phyloP scores from a whole-genome alignment of 2,329 filamentous ascomycete species.

The Phaeosphaeriaceae sp. region DNA sequence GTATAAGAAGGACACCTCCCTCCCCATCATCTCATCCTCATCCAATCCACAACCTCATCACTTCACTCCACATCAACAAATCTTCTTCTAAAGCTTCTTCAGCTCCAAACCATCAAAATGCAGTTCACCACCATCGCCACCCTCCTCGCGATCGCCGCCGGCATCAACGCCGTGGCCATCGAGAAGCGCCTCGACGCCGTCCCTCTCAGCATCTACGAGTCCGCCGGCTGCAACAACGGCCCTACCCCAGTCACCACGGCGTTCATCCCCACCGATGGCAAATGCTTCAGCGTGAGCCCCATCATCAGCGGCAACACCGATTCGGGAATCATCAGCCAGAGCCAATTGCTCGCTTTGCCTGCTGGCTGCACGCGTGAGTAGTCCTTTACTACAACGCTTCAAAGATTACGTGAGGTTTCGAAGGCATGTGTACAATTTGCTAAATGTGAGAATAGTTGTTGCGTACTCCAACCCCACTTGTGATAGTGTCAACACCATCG shows the following conservation, averaged over 20 bases:
- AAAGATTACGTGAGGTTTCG: too few relatives aligned
- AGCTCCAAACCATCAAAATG: conserved; percentile 11
- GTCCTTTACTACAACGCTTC: too few relatives aligned
- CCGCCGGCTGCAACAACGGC: conserved; percentile 15
- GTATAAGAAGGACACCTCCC: background rate
- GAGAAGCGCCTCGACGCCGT: conserved; percentile 13
- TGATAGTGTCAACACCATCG: conserved; percentile 7
- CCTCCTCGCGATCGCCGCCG: conserved; percentile 14
- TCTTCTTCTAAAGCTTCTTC: background rate
- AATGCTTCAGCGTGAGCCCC: conserved; percentile 19
- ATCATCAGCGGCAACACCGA: conserved; percentile 23
- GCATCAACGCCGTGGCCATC: conserved; percentile 16
- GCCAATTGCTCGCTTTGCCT: conserved; percentile 7
- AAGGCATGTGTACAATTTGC: too few relatives aligned
- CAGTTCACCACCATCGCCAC: conserved; percentile 10
- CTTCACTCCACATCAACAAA: background rate
- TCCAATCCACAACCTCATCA: conserved; percentile 11
- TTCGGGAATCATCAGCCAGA: conserved; percentile 4
- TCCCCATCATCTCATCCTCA: conserved; percentile 1
- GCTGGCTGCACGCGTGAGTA: conserved; percentile 20
- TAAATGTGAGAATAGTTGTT: too few relatives aligned
- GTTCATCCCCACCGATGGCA: conserved; percentile 19
- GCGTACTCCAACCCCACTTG: conserved; percentile 11
- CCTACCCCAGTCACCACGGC: conserved; percentile 15
- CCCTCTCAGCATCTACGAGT: conserved; percentile 18